These are phyloP conservation scores for Nasturtium officinale DNA, from an alignment of 345 rosid genomes.

Conservation along the genomic window DNA sequence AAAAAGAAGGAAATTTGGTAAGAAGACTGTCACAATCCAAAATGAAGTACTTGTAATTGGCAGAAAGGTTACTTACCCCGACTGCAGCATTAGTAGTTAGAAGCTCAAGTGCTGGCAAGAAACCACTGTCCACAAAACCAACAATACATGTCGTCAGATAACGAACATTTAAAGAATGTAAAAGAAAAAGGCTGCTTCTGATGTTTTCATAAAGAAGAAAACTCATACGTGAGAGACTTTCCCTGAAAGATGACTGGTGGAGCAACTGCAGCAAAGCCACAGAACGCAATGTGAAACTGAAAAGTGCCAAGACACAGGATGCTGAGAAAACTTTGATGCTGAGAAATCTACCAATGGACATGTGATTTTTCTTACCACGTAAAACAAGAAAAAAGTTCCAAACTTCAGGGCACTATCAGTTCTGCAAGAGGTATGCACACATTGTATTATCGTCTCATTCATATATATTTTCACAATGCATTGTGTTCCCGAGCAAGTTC, in stretches of 20 bases:
- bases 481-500: background rate
- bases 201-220: slow-evolving; percentile 27
- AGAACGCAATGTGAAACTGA: slow-evolving; percentile 88
- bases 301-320: slow-evolving; percentile 34
- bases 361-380: slow-evolving; percentile 55
- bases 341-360: slow-evolving; percentile 15
- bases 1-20: background rate
- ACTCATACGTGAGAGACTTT: slow-evolving; percentile 88
- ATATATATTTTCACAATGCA: background rate
- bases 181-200: slow-evolving; percentile 5
- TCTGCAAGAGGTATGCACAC: slow-evolving; percentile 54
- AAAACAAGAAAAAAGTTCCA: slow-evolving; percentile 85
- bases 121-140: slow-evolving; percentile 63
- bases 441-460: slow-evolving; percentile 14
- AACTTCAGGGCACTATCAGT: slow-evolving; percentile 97
- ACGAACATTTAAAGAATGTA: background rate
- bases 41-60: slow-evolving; percentile 4
- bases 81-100: slow-evolving; percentile 53
- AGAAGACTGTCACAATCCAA: slow-evolving; percentile 1
- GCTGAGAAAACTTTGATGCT: slow-evolving; percentile 15
- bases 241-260: slow-evolving; percentile 95
- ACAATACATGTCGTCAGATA: slow-evolving; percentile 33
- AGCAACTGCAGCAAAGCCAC: slow-evolving; percentile 85
- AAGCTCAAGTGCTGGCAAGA: slow-evolving; percentile 87
- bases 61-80: slow-evolving; percentile 58